phyloP scores from a whole-genome alignment of 2,329 filamentous ascomycete species.

The Penicillium decumbens region DNA sequence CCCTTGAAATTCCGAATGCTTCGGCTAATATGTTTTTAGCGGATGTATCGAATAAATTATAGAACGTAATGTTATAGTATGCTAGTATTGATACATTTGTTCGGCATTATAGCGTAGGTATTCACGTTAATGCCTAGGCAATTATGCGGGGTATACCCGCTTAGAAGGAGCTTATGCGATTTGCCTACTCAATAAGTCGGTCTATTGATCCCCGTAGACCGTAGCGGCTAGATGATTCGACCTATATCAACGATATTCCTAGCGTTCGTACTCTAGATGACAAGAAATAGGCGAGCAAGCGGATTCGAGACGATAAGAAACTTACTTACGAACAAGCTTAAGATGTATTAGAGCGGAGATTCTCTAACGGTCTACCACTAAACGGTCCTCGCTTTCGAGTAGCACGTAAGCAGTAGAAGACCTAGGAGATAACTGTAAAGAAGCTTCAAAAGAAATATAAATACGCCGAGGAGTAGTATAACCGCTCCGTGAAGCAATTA shows the following conservation, averaged over 20 bases:
- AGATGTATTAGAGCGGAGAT: too few relatives aligned
- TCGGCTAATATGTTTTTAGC: conserved; percentile 14
- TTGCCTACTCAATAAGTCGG: conserved; percentile 25
- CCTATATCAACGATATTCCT: conserved; percentile 24
- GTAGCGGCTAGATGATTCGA: conserved; percentile 25
- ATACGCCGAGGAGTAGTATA: too few relatives aligned
- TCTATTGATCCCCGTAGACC: conserved; percentile 24
- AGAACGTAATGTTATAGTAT: conserved; percentile 25
- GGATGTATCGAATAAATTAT: conserved; percentile 20
- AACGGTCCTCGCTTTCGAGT: too few relatives aligned
- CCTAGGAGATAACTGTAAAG: too few relatives aligned
- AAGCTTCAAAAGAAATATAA: too few relatives aligned
- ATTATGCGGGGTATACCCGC: conserved; percentile 22
- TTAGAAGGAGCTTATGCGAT: conserved; percentile 23
- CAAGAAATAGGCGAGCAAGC: conserved; percentile 16
- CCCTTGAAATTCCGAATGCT: too few relatives aligned
- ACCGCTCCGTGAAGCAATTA: too few relatives aligned
- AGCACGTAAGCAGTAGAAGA: too few relatives aligned
- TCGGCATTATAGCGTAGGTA: conserved; percentile 24
- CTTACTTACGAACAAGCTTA: too few relatives aligned
- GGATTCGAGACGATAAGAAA: conserved; percentile 9
- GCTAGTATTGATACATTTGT: conserved; percentile 26
- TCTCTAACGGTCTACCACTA: too few relatives aligned
- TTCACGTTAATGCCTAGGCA: conserved; percentile 25
- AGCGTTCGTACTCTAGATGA: conserved; percentile 17